Base-by-base conservation (phyloP, 768 basidiomycete genomes). In the Sporobolomyces roseus region DNA sequence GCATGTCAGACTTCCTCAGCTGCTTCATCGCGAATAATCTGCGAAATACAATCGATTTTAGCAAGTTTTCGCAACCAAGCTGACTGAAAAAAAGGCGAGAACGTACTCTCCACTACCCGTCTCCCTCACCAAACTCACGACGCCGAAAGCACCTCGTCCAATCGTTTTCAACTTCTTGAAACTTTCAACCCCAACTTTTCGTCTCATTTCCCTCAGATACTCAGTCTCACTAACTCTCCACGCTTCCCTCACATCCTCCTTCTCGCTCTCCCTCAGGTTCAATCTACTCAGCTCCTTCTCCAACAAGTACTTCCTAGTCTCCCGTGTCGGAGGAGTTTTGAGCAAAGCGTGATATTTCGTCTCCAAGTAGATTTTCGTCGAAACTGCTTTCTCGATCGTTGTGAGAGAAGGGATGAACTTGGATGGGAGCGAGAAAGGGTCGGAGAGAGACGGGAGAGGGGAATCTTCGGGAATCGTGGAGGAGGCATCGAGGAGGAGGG, bases 1-100 rank as follows among this genome's bases (percentile, higher is more conserved):
- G 41, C 71, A 68, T 70, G 33, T 72, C 71, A 19, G 64, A 69
- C 46, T 75, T 73, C 30, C 81, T 78, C 77, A 90, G 89, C 87
- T 97, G 90, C 79, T 97, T 99, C 91, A 99, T 97, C 61, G 93
- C 93, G 76, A 87, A 97, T 52, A 97, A 81, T 35, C n/a, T n/a
- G n/a, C n/a, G n/a, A n/a, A n/a, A n/a, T n/a, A n/a, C n/a, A n/a
- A 6, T 8, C 51, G 35, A 45, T 36, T 21, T 35, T 38, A 35
- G 45, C 23, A 23, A 8, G 10, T 10, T 8, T 50, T 50, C 19
- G 49, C 19, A 8, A 29, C 19, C 14, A 4, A 19, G 33, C n/a
- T 19, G 41, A 41, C 12, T 25, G 1, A 21, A 38, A 25, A 25
- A 27, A 14, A n/a, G 14, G 12, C 14, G 21, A 27, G n/a, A n/a